Conservation (phyloP, 1,284 basidiomycete species). For the Puccinia brachypodii region DNA sequence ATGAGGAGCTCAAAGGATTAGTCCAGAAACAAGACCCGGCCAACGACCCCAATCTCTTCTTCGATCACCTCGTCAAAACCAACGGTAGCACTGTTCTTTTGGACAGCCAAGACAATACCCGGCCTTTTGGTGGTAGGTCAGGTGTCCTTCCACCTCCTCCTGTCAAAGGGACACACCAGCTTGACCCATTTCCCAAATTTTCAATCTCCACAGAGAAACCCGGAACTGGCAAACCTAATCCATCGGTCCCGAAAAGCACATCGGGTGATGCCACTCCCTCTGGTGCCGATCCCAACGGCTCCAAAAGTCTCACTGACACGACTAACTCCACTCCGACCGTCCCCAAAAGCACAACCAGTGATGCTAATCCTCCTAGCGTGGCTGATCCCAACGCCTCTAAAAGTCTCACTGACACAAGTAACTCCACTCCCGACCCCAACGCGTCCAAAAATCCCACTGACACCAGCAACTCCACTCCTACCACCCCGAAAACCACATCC, state of each 20-base stretch:
- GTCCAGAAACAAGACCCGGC: slow-evolving; percentile 34
- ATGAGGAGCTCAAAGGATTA: slow-evolving; percentile 16
- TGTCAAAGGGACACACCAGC: not conserved
- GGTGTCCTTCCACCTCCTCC: not conserved
- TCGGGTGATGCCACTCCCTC: not conserved
- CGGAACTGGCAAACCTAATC: not conserved
- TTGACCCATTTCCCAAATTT: not conserved
- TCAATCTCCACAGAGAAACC: not conserved
- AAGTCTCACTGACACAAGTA: too few species aligned
- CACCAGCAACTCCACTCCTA: not conserved
- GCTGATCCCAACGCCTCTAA: too few species aligned
- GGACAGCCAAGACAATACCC: slow-evolving; percentile 30
- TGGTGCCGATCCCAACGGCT: not conserved
- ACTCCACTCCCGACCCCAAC: too few species aligned
- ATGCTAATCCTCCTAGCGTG: not conserved
- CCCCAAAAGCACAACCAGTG: not conserved
- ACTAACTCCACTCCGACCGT: too few species aligned
- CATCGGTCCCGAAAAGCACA: not conserved
- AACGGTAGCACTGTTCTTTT: slow-evolving; percentile 26
- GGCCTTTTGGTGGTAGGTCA: slow-evolving; percentile 27
- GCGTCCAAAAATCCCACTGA: not conserved
- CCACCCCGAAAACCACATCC: not conserved
- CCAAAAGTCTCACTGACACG: too few species aligned
- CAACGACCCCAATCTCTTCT: slow-evolving; percentile 20
- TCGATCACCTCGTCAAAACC: slow-evolving; percentile 17